These are phyloP conservation scores for Prillingera fragicola DNA, from an alignment of 1,284 basidiomycete species.

Conservation along the genomic window DNA sequence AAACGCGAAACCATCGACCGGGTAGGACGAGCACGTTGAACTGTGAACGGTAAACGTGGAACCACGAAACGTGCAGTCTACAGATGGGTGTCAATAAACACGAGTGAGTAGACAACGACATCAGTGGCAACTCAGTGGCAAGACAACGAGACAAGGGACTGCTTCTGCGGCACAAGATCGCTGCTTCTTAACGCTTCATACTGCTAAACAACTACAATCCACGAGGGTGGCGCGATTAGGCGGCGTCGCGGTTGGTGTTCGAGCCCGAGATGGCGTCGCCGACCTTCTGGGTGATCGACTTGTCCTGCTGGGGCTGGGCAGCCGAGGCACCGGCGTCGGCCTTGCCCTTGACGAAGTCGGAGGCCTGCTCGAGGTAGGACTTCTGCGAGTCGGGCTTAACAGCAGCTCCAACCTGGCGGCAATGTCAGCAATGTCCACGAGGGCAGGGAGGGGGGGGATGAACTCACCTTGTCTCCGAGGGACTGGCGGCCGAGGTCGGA, in stretches of 20 bases:
- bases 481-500: constrained; percentile 34
- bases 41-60: no score
- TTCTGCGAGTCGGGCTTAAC: constrained; percentile 47
- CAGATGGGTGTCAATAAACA: no score
- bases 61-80: no score
- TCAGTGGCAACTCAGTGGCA: no score
- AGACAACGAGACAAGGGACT: no score
- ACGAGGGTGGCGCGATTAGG: no score
- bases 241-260: constrained; percentile 13
- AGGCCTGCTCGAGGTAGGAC: constrained; percentile 42
- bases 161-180: no score
- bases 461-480: constrained; percentile 38
- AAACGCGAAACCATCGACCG: no score
- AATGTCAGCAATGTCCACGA: not conserved
- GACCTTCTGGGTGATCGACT: constrained; percentile 44
- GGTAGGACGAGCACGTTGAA: no score
- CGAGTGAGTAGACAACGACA: no score
- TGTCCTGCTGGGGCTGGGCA: constrained; percentile 36
- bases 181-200: no score
- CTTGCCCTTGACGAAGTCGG: constrained; percentile 37
- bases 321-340: constrained; percentile 40
- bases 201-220: no score
- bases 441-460: not conserved
- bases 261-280: constrained; percentile 33
- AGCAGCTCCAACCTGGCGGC: constrained; percentile 24